A percentile compares a stretch with the other conserved stretches of the same genome.
These are phyloP conservation scores for Byssochlamys sp. DNA, from an alignment of 2,329 filamentous ascomycete species.

Conservation along the genomic window DNA sequence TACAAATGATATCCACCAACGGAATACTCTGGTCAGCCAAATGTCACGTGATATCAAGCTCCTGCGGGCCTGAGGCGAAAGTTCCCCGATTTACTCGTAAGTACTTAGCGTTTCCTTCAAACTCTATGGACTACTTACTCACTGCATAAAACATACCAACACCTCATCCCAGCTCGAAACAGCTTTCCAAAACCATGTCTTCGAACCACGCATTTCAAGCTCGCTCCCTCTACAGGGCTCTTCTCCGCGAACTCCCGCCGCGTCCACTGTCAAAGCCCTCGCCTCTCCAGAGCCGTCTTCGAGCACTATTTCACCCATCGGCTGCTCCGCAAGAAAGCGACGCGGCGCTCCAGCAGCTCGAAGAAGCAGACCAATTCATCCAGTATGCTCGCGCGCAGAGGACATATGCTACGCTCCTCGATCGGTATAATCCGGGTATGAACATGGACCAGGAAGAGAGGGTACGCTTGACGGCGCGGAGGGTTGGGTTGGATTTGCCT, in stretches of 20 bases:
- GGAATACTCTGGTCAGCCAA: not conserved
- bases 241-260: conserved; percentile 80
- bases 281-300: conserved; percentile 60
- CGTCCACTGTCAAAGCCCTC: conserved; percentile 55
- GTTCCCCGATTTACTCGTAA: not conserved
- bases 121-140: not conserved
- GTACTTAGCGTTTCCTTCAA: not conserved
- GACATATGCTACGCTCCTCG: conserved; percentile 67
- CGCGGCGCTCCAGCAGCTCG: conserved; percentile 15
- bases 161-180: not conserved
- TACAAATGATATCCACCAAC: too few relatives aligned
- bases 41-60: not conserved
- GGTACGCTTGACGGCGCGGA: conserved; percentile 69
- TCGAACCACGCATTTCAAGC: conserved; percentile 28
- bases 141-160: not conserved
- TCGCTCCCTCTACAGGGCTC: conserved; percentile 73
- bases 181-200: conserved; percentile 4
- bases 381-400: conserved; percentile 78
- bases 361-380: conserved; percentile 66
- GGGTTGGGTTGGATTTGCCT: conserved; percentile 85
- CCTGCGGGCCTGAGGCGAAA: not conserved
- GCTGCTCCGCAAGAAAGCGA: not conserved
- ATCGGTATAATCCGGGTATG: conserved; percentile 90
- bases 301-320: conserved; percentile 47
- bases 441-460: conserved; percentile 75